Evolutionary conservation across 1,284 basidiomycete genomes (phyloP).

Genomic region (Puccinia brachypodii): DNA sequence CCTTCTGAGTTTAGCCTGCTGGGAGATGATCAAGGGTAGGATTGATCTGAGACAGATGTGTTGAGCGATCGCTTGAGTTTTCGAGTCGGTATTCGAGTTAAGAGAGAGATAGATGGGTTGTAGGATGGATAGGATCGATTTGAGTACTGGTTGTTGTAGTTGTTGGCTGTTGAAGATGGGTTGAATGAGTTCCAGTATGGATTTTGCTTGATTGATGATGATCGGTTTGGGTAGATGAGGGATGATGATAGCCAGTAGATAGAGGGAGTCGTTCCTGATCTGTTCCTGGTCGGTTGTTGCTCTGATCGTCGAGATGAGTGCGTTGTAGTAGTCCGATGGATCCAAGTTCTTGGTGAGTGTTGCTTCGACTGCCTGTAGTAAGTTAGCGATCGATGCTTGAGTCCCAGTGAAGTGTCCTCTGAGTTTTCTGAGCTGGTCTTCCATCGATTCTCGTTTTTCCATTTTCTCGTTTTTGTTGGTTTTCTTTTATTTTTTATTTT

Average conservation of each 20-base stretch:
- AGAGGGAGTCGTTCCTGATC: slow-evolving; percentile 81
- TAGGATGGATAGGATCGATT: slow-evolving; percentile 8
- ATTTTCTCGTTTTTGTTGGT: not conserved
- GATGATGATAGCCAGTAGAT: slow-evolving; percentile 75
- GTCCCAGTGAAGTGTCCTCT: slow-evolving; percentile 80
- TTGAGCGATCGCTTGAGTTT: slow-evolving; percentile 69
- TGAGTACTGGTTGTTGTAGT: not conserved
- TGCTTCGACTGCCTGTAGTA: slow-evolving; percentile 83
- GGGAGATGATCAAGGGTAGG: slow-evolving; percentile 71
- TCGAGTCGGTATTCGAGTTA: slow-evolving; percentile 65
- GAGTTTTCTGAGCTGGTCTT: slow-evolving; percentile 72
- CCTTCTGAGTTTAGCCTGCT: slow-evolving; percentile 89
- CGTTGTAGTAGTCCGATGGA: slow-evolving; percentile 84
- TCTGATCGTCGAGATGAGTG: slow-evolving; percentile 64
- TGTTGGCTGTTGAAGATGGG: not conserved
- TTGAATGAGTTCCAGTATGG: slow-evolving; percentile 35
- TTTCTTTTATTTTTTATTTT: no score
- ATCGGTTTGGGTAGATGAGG: slow-evolving; percentile 66
- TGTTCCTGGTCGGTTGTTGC: slow-evolving; percentile 66
- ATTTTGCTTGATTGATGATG: slow-evolving; percentile 61
- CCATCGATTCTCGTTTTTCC: not conserved
- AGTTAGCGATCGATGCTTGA: slow-evolving; percentile 84
- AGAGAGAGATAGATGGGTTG: slow-evolving; percentile 50
- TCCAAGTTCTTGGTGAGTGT: slow-evolving; percentile 69
- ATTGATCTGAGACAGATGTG: slow-evolving; percentile 64